Base-by-base conservation (phyloP, 2,329 filamentous ascomycete genomes). In the Exophiala sp. region DNA sequence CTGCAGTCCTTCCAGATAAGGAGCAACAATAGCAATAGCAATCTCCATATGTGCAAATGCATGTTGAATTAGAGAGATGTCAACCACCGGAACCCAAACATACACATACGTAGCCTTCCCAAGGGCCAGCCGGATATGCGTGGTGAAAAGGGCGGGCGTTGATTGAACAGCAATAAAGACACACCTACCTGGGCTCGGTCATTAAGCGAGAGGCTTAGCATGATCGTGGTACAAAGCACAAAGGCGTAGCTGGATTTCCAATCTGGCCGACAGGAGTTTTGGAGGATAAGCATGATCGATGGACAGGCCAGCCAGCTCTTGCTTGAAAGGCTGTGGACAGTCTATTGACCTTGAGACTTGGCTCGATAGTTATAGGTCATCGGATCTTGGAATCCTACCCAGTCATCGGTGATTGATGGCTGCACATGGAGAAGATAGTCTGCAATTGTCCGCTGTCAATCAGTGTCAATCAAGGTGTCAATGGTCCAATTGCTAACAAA, bases 381-480 rank as follows among this genome's bases (percentile, higher is more conserved):
- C 24, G 5, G 24, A n/a, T 10, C 24, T 5, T 27, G 10, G 5
- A 10, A 27, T 27, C 24, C 24, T 5, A 10, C 10, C 24, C 24
- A 27, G 24, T 6, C 24, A 27, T 13, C 34, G 19, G 34, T 13
- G 13, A 8, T 6, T 37, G 34, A 37, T 37, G 34, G 29, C 29
- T 37, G 14, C 14, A 37, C 34, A 37, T 18, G 34, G 34, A 19
- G 18, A 18, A 11, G 27, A 34, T 10, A 37, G 39, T 27, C 41
- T 43, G 43, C 47, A 19, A 22, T 39, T 43, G 51, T 47, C 51
- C 46, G 47, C 51, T 50, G 51, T 53, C 51, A 50, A 34, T 45
- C 39, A 27, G 27, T 53, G 51, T 53, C 51, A 53, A 44, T 46
- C 34, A 37, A n/a, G n/a, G 19, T 38, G 35, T 9, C 21, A 9